Evolutionary conservation across 176 grass and related monocot genomes (phyloP).

Genomic region (Tillandsia fasciculata): DNA sequence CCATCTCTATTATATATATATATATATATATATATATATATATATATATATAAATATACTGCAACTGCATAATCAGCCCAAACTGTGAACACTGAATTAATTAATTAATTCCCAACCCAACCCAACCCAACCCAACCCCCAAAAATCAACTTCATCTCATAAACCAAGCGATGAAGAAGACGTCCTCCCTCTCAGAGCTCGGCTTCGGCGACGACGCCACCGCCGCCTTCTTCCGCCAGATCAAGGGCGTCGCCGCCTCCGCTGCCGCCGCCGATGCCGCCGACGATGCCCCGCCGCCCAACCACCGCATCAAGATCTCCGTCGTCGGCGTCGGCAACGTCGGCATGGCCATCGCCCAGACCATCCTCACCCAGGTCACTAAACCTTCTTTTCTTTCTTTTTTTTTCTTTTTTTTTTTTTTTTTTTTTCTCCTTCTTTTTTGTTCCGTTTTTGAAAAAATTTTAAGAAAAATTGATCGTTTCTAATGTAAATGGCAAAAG

Average conservation of each 20-base stretch:
- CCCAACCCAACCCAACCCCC: neutral
- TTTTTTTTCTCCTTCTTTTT: too few relatives aligned
- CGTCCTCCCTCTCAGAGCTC: conserved; percentile 46
- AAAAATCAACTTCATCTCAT: too few relatives aligned
- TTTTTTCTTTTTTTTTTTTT: too few relatives aligned
- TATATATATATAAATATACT: too few relatives aligned
- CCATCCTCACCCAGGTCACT: conserved; percentile 55
- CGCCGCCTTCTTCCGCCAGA: conserved; percentile 36
- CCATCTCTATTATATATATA: too few relatives aligned
- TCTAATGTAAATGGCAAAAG: too few relatives aligned
- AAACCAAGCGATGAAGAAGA: conserved; percentile 39
- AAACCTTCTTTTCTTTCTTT: too few relatives aligned
- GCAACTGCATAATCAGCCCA: neutral
- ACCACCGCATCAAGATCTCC: conserved; percentile 51
- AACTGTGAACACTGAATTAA: conserved; percentile 6
- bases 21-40: too few relatives aligned
- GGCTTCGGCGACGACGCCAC: conserved; percentile 41
- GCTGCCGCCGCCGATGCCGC: neutral
- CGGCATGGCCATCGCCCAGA: conserved; percentile 97
- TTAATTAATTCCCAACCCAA: conserved; percentile 1
- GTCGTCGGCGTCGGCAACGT: conserved; percentile 80
- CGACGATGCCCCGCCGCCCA: conserved; percentile 1
- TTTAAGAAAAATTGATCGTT: too few relatives aligned
- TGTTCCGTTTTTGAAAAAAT: too few relatives aligned
- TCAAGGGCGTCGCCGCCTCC: conserved; percentile 1